Base-by-base conservation (phyloP, 129 eudicot genomes). In the Ambrosia trifida region DNA sequence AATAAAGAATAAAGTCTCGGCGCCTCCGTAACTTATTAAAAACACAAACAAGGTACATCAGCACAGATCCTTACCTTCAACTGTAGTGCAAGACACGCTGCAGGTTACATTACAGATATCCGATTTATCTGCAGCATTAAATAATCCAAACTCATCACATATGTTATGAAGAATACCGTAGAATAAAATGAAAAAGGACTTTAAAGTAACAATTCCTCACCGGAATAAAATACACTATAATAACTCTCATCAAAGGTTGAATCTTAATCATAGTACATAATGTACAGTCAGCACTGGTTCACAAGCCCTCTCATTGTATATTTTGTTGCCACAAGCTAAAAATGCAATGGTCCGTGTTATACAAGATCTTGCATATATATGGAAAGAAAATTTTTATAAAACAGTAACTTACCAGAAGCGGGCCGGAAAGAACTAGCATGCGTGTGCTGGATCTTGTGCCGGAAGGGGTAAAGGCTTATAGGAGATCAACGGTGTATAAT, bases 401-500 rank as follows among this genome's bases (percentile, higher is more conserved):
- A 46, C 3, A 51, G 51, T 32, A 74, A 43, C 9, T 54, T 75
- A 82, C 95, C 89, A 79, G 70, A 79, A 59, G 66, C 79, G 10
- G 18, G 61, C 73, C 20, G 44, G 50, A 46, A 45, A 64, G 4
- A 17, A 50, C 82, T 81, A 86, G 36, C 80, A 73, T 43, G 78
- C 82, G 64, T 78, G 81, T 17, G 82, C 78, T 20, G 54, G 66
- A 66, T 56, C 76, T 71, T 79, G 83, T 3, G 58, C 36, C 38
- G 80, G 73, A 76, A 85, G 82, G 33, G 96, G 89, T 38, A 81
- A 69, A 58, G 83, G 70, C 68, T 79, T 79, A 9, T 81, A 88
- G 0, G 95, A 74, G 67, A 84, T 77, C 50, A 87, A 52, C 2
- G 95, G 98, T 7, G 84, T 71, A 82, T 89, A 87, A 70, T 83